Base-by-base conservation (phyloP, 2,329 filamentous ascomycete species). In the Claviceps cyperi region DNA sequence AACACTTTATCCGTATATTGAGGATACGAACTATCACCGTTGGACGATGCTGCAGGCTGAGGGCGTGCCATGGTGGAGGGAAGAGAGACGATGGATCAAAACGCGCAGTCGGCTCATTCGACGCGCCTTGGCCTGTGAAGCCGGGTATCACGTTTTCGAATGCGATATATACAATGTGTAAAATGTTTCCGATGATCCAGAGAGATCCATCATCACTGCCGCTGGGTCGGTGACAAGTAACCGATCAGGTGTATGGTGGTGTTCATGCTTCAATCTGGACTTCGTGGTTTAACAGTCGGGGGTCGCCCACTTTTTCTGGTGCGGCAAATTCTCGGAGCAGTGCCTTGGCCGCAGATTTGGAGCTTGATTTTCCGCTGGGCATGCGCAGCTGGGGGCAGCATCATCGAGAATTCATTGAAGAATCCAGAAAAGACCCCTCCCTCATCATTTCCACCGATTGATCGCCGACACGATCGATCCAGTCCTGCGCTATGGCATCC, bases 401-500 rank as follows among this genome's bases (percentile, higher is more conserved):
- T 40, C 17, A 40, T 21, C 38, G 17, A 4, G 17, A 40, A 4
- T 32, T 11, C 28, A 32, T 9, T 11, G 9, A 32, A 32, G 28
- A 32, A 8, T 32, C 11, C 28, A 32, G 28, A 4, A 9, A 32
- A n/a, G n/a, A n/a, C n/a, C n/a, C n/a, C 28, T 11, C 28, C 9
- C 28, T 32, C 28, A 19, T 13, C 17, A 15, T 39, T 8, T 19
- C 21, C 28, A 32, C 1, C 28, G 28, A 32, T 32, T 32, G 9
- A 43, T 17, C 41, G 4, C 15, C 9, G 28, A 21, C 8, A 6
- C 39, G 11, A 2, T 21, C 39, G 19, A 5, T 43, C 14, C 14
- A 43, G 2, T 15, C 21, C 11, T 15, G 14, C 15, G 8, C 43
- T 8, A 74, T 74, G 71, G 65, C 69, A 44, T 53, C 17, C 14